Conservation (phyloP, 768 basidiomycete species). For the Hygrocybe punicea region DNA sequence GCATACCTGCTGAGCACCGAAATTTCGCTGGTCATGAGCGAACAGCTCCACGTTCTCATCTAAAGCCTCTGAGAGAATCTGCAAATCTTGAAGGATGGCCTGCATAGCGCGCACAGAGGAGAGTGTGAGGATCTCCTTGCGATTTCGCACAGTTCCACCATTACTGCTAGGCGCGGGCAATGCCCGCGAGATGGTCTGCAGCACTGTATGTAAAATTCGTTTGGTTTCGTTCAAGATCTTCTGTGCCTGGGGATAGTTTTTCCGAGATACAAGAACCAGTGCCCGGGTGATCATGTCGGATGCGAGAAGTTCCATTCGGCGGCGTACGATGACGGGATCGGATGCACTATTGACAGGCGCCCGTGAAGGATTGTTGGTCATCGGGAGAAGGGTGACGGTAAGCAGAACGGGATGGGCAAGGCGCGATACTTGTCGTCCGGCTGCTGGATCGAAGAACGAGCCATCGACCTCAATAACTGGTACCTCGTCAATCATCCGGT, state of each 20-base stretch:
- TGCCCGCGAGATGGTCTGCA: conserved; percentile 76
- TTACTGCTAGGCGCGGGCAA: conserved; percentile 54
- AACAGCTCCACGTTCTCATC: conserved; percentile 91
- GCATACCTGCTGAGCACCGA: conserved; percentile 92
- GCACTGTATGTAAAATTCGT: conserved; percentile 86
- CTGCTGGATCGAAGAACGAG: conserved; percentile 88
- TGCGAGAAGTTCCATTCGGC: conserved; percentile 94
- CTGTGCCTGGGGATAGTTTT: conserved; percentile 87
- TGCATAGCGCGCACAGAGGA: conserved; percentile 77
- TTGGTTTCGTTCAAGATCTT: conserved; percentile 89
- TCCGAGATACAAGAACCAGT: conserved; percentile 84
- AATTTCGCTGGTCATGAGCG: conserved; percentile 90
- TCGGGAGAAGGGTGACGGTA: conserved; percentile 84
- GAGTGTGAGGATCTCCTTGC: conserved; percentile 73
- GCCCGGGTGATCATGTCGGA: conserved; percentile 97
- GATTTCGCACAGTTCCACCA: conserved; percentile 57
- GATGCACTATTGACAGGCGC: conserved; percentile 48
- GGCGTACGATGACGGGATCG: conserved; percentile 85
- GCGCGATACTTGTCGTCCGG: conserved; percentile 77
- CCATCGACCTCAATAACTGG: conserved; percentile 96
- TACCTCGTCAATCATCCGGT: conserved; percentile 95
- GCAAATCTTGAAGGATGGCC: conserved; percentile 83
- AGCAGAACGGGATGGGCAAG: conserved; percentile 93
- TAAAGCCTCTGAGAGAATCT: conserved; percentile 78
- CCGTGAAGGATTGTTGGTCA: conserved; percentile 34